Conservation (phyloP, 208 protist genomes). For the Crithidia sp. region DNA sequence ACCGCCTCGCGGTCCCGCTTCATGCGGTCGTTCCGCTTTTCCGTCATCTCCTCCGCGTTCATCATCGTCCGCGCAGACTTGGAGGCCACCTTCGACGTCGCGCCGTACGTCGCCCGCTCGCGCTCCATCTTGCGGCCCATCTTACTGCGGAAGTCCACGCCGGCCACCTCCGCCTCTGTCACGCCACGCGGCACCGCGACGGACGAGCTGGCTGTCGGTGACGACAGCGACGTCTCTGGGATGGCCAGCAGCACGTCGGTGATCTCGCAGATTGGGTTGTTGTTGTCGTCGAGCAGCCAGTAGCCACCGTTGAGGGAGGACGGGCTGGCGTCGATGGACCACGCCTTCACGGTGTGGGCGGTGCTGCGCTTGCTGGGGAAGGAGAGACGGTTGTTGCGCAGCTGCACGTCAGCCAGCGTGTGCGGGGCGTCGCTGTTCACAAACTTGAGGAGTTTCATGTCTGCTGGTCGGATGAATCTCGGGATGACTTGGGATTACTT, state of each 20-base stretch:
- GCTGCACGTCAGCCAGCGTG: constrained; percentile 48
- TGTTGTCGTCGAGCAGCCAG: constrained; percentile 77
- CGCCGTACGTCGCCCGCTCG: constrained; percentile 67
- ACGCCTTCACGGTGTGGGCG: constrained; percentile 34
- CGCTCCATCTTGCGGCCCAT: constrained; percentile 68
- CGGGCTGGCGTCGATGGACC: constrained; percentile 29
- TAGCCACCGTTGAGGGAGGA: constrained; percentile 45
- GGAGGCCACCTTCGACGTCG: constrained; percentile 70
- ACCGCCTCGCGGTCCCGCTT: constrained; percentile 64
- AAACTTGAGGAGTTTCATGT: constrained; percentile 84
- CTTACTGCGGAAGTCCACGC: constrained; percentile 77
- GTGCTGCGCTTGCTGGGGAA: constrained; percentile 28
- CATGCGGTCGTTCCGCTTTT: constrained; percentile 54
- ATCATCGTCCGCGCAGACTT: constrained; percentile 64
- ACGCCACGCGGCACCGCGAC: constrained; percentile 42
- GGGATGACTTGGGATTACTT: not conserved
- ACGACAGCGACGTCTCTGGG: constrained; percentile 16
- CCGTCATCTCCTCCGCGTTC: constrained; percentile 63
- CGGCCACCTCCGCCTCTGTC: constrained; percentile 47
- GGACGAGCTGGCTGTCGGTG: constrained; percentile 9
- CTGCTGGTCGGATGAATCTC: not conserved
- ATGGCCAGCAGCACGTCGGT: constrained; percentile 54
- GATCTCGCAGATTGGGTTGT: constrained; percentile 64
- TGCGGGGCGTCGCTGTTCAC: constrained; percentile 76
- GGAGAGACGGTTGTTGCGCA: constrained; percentile 39